phyloP scores from a whole-genome alignment of 352 stramenopile species.

The Phytophthora ramorum region DNA sequence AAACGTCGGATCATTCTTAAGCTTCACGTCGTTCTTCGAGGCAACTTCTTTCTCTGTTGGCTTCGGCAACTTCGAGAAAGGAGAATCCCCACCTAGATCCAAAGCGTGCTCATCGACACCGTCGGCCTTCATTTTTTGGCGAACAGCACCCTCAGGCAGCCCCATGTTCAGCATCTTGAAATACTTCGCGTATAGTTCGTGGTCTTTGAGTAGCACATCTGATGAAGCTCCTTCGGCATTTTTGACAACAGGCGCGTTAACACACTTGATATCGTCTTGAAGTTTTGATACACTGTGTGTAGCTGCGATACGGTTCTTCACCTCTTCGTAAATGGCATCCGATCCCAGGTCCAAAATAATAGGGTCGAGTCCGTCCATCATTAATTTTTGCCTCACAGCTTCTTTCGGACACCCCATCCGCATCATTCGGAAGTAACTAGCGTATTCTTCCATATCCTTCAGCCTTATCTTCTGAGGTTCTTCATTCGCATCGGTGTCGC shows the following conservation, averaged over 20 bases:
- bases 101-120: slow-evolving; percentile 51
- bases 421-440: slow-evolving; percentile 95
- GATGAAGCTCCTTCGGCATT: not conserved
- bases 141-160: slow-evolving; percentile 82
- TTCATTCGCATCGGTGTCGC: slow-evolving; percentile 4
- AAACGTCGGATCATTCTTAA: slow-evolving; percentile 74
- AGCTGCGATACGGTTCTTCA: slow-evolving; percentile 58
- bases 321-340: slow-evolving; percentile 67
- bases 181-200: slow-evolving; percentile 88
- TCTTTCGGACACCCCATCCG: slow-evolving; percentile 90
- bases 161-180: slow-evolving; percentile 96
- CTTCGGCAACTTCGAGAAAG: slow-evolving; percentile 19
- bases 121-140: slow-evolving; percentile 85
- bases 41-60: slow-evolving; percentile 7
- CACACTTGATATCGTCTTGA: slow-evolving; percentile 71
- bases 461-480: slow-evolving; percentile 33
- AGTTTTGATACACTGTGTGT: slow-evolving; percentile 41
- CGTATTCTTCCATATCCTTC: slow-evolving; percentile 74
- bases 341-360: slow-evolving; percentile 68
- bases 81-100: slow-evolving; percentile 38
- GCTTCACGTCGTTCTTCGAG: slow-evolving; percentile 19
- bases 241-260: slow-evolving; percentile 35
- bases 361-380: slow-evolving; percentile 89
- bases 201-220: slow-evolving; percentile 50
- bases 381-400: slow-evolving; percentile 92